phyloP scores from a whole-genome alignment of 2,329 filamentous ascomycete species.

The Penicillium nordicum region DNA sequence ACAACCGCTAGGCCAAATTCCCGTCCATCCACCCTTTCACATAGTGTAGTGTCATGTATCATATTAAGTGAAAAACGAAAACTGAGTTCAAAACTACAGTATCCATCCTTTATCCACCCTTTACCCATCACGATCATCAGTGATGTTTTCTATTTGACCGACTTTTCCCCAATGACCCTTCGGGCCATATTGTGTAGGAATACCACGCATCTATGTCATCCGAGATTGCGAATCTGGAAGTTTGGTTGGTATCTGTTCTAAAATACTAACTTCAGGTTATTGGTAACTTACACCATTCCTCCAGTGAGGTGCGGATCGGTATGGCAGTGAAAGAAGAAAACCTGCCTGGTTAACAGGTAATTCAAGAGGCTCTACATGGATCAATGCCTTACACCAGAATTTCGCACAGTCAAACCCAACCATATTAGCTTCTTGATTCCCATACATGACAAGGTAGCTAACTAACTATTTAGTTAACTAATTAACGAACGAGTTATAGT shows the following conservation, averaged over 20 bases:
- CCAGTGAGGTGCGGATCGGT: slow-evolving; percentile 5
- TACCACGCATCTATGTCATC: not conserved
- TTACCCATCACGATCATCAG: not conserved
- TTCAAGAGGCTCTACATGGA: not conserved
- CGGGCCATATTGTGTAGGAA: not conserved
- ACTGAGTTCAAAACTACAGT: no score
- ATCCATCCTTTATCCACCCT: not conserved
- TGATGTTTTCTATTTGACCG: not conserved
- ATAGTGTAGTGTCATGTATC: not conserved
- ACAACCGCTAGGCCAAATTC: not conserved
- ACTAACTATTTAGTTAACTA: no score
- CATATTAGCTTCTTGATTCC: not conserved
- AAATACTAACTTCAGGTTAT: no score
- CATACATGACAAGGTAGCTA: no score
- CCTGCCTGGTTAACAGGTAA: not conserved
- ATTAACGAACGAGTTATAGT: no score
- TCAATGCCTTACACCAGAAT: not conserved
- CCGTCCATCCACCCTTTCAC: not conserved
- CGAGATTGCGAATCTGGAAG: not conserved
- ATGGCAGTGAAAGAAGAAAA: slow-evolving; percentile 6
- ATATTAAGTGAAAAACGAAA: not conserved
- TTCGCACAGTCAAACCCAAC: not conserved
- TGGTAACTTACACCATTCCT: slow-evolving; percentile 3
- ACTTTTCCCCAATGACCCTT: not conserved
- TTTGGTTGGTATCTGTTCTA: not conserved